Percentiles rank a stretch among this genome's conserved stretches.
Evolutionary conservation across 2,329 filamentous ascomycete species (phyloP).

Genomic region (Orbilia ellipsospora): DNA sequence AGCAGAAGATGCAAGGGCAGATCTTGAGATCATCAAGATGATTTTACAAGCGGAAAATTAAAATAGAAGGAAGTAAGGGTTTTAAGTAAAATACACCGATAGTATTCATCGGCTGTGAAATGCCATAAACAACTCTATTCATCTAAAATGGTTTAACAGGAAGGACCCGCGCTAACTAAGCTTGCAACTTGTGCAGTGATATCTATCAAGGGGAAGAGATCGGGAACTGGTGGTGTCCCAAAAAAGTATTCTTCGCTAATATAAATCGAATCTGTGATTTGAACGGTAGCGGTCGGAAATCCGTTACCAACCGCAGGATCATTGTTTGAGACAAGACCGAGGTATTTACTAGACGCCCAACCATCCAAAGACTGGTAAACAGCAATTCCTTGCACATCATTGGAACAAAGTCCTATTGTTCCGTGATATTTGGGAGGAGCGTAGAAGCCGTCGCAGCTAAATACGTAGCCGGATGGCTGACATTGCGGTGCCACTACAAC

Average conservation of each 20-base stretch:
- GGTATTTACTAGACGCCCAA: slow-evolving; percentile 13
- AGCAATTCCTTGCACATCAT: slow-evolving; percentile 10
- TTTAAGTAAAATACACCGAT: too few relatives aligned
- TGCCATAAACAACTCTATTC: too few relatives aligned
- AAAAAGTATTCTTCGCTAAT: slow-evolving; percentile 30
- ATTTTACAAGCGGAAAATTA: slow-evolving; percentile 26
- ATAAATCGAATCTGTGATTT: slow-evolving; percentile 20
- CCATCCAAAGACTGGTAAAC: slow-evolving; percentile 5
- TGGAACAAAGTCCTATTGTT: slow-evolving; percentile 5
- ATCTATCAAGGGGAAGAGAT: slow-evolving; percentile 24
- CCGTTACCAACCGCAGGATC: slow-evolving; percentile 15
- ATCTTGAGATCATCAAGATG: slow-evolving; percentile 58
- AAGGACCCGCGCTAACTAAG: not conserved
- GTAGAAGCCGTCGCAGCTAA: slow-evolving; percentile 29
- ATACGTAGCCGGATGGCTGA: slow-evolving; percentile 2
- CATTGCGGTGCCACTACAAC: not conserved
- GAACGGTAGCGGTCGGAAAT: slow-evolving; percentile 14
- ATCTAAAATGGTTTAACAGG: slow-evolving; percentile 1
- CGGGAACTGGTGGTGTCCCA: slow-evolving; percentile 2
- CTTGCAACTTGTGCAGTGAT: slow-evolving; percentile 5
- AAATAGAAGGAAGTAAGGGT: too few relatives aligned
- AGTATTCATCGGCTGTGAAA: too few relatives aligned
- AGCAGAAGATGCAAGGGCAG: slow-evolving; percentile 59
- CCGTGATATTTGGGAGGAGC: slow-evolving; percentile 21
- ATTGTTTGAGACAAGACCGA: slow-evolving; percentile 8